Percentiles rank a stretch among this genome's conserved stretches.
Evolutionary conservation across 1,139 yeast genomes (phyloP).

Genomic region (Protomyces inundatus): DNA sequence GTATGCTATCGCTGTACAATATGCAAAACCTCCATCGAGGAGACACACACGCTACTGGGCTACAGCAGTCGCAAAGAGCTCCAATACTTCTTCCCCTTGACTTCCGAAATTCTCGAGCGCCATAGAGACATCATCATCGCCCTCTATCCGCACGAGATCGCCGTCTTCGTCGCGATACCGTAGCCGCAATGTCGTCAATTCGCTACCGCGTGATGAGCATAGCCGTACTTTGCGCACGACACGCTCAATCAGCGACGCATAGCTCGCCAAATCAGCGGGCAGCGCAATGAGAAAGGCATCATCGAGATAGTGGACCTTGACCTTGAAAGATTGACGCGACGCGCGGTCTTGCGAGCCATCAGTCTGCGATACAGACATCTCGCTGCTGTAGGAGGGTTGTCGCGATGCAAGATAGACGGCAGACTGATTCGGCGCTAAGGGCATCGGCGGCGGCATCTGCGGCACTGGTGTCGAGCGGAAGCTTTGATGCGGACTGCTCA

Average conservation of each 20-base stretch:
- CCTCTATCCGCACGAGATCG: slow-evolving; percentile 79
- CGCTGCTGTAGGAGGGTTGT: not conserved
- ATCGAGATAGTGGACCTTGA: slow-evolving; percentile 45
- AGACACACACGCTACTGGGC: not conserved
- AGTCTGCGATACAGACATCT: not conserved
- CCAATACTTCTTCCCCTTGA: not conserved
- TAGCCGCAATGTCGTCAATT: slow-evolving; percentile 48
- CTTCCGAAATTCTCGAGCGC: slow-evolving; percentile 39
- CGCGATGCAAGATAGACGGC: not conserved
- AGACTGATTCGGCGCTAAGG: not conserved
- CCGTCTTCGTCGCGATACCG: slow-evolving; percentile 94
- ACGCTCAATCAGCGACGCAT: slow-evolving; percentile 45
- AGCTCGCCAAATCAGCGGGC: slow-evolving; percentile 44
- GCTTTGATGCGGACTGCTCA: slow-evolving; percentile 24
- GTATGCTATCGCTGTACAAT: too few relatives aligned
- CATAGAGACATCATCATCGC: slow-evolving; percentile 63
- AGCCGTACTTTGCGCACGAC: slow-evolving; percentile 47
- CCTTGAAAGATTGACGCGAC: slow-evolving; percentile 36
- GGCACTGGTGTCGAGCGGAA: slow-evolving; percentile 5
- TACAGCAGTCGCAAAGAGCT: not conserved
- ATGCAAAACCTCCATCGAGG: too few relatives aligned
- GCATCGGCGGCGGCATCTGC: slow-evolving; percentile 23
- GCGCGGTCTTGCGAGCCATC: not conserved
- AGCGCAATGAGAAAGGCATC: slow-evolving; percentile 48
- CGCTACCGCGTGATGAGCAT: slow-evolving; percentile 42